Base-by-base conservation (phyloP, 768 basidiomycete species). In the Amanita rimosa region DNA sequence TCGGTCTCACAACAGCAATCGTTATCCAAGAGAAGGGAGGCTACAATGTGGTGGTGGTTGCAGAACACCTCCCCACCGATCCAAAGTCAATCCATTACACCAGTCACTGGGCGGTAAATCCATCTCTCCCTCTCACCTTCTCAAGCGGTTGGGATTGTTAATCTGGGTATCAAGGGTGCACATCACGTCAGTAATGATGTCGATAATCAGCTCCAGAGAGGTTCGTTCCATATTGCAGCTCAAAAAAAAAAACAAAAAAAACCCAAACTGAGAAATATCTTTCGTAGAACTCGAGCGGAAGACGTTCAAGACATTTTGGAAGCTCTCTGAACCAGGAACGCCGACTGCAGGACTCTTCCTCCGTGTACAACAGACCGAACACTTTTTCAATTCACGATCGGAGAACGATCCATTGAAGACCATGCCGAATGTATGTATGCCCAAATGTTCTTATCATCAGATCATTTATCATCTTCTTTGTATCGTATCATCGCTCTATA, bases 281-380 rank as follows among this genome's bases (percentile, higher is more conserved):
- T n/a, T 16, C 5, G 27, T 37, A 90, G 85, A 67, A 10, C 68
- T 87, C 54, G 84, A 89, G 58, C 65, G 73, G 48, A 80, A 79
- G 51, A 90, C 86, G 1, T 88, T 92, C 61, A 62, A 80, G n/a
- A 67, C 64, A 3, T 77, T 91, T 75, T 87, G 83, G 83, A 66
- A 74, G 50, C 67, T 89, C 53, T 88, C 87, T 0, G 72, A 69
- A 3, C 77, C 78, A 0, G 76, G 74, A 2, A 67, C 67, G 27
- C 67, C 68, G 9, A 71, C 75, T 0, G 78, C 84, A 51, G 68
- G 71, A 19, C 79, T 75, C 51, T 85, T 90, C 68, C 62, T 82
- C 34, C 78, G 83, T 36, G 62, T 83, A 11, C 64, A 62, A 0
- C 81, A 89, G 50, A 79, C 73, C 0, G 80, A 86, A 55, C 81